Conservation (phyloP, 192 early-diverging fungal species). For the Rhizophagus clarus region DNA sequence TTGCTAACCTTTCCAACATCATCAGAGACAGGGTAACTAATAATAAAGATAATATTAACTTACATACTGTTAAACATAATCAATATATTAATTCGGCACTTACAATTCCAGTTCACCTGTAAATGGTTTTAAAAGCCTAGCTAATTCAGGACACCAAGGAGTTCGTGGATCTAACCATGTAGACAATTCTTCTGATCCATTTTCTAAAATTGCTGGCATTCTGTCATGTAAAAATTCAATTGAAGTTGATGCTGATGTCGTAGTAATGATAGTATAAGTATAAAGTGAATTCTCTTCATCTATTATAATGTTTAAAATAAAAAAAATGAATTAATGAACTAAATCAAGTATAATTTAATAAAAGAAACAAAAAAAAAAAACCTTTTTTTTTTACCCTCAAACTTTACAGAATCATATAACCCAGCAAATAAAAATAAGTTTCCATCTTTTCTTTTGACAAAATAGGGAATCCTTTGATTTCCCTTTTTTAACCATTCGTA, state of each 20-base stretch:
- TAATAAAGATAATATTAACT: not conserved
- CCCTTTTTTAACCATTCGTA: slow-evolving; percentile 58
- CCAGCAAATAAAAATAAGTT: slow-evolving; percentile 53
- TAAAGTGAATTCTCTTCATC: slow-evolving; percentile 37
- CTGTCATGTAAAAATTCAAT: slow-evolving; percentile 57
- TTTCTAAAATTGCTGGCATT: slow-evolving; percentile 61
- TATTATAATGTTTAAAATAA: not conserved
- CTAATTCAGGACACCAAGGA: slow-evolving; percentile 40
- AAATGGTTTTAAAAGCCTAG: slow-evolving; percentile 48
- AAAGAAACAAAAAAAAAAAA: not conserved
- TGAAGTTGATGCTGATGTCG: slow-evolving; percentile 38
- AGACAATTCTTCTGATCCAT: slow-evolving; percentile 39
- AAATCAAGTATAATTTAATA: too few relatives aligned
- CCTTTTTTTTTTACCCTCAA: slow-evolving; percentile 33
- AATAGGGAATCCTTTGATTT: slow-evolving; percentile 51
- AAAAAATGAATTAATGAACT: too few relatives aligned
- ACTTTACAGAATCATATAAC: slow-evolving; percentile 46
- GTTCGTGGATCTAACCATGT: slow-evolving; percentile 51
- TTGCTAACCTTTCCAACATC: slow-evolving; percentile 49
- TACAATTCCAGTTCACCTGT: slow-evolving; percentile 42
- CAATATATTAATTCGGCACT: not conserved
- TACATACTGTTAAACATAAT: not conserved
- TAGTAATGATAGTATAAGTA: slow-evolving; percentile 57
- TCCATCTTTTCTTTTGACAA: slow-evolving; percentile 49
- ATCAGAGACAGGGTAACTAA: slow-evolving; percentile 53